Evolutionary conservation across 2,329 filamentous ascomycete species (phyloP), one percentile per base, ranked within the genome.

Genomic region (Trichoderma afroharzianum): DNA sequence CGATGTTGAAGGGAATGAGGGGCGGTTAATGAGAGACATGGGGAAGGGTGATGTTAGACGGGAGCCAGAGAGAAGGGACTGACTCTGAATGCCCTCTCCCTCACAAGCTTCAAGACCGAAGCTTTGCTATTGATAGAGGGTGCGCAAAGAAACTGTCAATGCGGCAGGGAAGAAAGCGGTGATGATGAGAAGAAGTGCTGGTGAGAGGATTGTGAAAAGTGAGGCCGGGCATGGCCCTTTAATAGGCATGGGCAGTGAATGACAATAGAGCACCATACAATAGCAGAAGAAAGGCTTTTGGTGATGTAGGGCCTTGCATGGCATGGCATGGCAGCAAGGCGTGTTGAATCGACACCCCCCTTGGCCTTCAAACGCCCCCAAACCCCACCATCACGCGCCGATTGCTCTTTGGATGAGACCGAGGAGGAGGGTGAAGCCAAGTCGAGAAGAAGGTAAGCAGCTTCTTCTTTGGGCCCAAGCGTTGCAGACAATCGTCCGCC

Each of bases 321-420:
- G 47, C 55, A 64, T 64, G 43, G 59, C 28, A 70, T 47, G 59
- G 50, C 47, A 30, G 21, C 59, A 33, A 47, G 43, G 43, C 24
- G 47, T 62, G 53, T 68, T 68, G 70, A 71, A 68, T 62, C 63
- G 55, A 62, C 62, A 59, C 66, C 66, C 68, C 67, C 67, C 64
- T 55, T 39, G 24, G 69, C 32, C 21, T 26, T n/a, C 64, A 47
- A 61, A 53, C 33, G 18, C 39, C 36, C 71, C 50, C 33, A 64
- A 53, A 64, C 71, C 61, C 71, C 68, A 71, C 61, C 55, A 72
- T 72, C 71, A 72, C 71, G 71, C 71, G 71, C 68, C 67, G 67
- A 72, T 72, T 71, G 36, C 43, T 43, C 47, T 57, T 62, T 66
- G 71, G 68, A 72, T 71, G 71, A 71, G 71, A 63, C 62, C 71